These are phyloP conservation scores for Coemansia sp. DNA, from an alignment of 192 early-diverging fungal genomes.

Conservation along the genomic window DNA sequence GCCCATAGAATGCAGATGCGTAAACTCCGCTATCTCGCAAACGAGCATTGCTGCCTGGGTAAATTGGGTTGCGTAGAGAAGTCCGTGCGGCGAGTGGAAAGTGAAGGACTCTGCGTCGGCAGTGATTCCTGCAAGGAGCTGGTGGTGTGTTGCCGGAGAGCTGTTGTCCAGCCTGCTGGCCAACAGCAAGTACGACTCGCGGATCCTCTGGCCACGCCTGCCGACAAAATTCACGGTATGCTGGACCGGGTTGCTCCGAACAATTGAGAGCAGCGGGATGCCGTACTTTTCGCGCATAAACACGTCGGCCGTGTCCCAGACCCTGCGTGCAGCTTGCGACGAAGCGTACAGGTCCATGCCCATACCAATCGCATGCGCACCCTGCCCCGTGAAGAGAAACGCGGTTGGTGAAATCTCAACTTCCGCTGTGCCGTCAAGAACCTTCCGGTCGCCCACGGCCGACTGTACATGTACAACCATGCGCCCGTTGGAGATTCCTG, in stretches of 20 bases:
- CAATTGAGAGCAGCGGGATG: constrained; percentile 86
- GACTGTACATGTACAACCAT: constrained; percentile 82
- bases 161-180: no score
- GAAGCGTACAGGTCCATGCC: constrained; percentile 87
- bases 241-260: constrained; percentile 73
- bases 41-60: constrained; percentile 87
- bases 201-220: constrained; percentile 71
- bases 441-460: constrained; percentile 55
- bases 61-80: constrained; percentile 91
- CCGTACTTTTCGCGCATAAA: constrained; percentile 81
- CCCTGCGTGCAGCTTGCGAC: constrained; percentile 71
- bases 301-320: constrained; percentile 90
- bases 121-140: constrained; percentile 65
- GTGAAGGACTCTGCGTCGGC: constrained; percentile 66
- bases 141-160: neutral
- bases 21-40: constrained; percentile 83
- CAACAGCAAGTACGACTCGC: constrained; percentile 77
- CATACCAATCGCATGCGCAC: constrained; percentile 90
- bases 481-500: constrained; percentile 82
- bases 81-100: constrained; percentile 74
- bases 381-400: constrained; percentile 91
- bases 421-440: constrained; percentile 81
- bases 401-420: constrained; percentile 80
- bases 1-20: constrained; percentile 75
- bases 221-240: constrained; percentile 89